Evolutionary conservation across 202 grass and related monocot genomes (phyloP).

Genomic region (Schoenoplectus tabernaemontani): DNA sequence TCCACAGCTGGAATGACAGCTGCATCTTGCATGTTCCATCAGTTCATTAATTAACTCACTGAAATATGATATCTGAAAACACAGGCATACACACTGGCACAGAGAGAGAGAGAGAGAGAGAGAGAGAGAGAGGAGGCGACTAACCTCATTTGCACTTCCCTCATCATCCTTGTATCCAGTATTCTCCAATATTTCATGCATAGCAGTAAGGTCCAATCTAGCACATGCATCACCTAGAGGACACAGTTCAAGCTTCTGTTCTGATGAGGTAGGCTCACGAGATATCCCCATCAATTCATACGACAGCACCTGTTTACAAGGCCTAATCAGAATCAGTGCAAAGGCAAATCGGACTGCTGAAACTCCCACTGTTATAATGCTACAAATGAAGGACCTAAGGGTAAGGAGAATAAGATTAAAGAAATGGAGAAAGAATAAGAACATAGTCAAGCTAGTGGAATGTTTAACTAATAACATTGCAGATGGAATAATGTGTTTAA

Average conservation of each 20-base stretch:
- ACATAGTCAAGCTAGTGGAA: neutral
- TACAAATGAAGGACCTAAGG: neutral
- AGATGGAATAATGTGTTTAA: too few relatives aligned
- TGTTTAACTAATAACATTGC: too few relatives aligned
- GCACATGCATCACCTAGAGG: constrained; percentile 39
- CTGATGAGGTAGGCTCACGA: constrained; percentile 16
- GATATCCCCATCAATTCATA: constrained; percentile 40
- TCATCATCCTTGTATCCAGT: constrained; percentile 49
- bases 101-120: too few relatives aligned
- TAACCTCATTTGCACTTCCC: constrained; percentile 39
- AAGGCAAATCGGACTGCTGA: neutral
- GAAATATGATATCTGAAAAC: neutral
- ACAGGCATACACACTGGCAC: neutral
- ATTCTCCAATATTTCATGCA: constrained; percentile 47
- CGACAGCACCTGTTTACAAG: constrained; percentile 30
- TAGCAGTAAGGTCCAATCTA: constrained; percentile 27
- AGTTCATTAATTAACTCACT: neutral
- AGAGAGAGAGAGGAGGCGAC: too few relatives aligned
- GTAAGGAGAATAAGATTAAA: neutral
- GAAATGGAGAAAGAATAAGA: neutral
- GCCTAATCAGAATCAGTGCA: neutral
- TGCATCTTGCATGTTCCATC: constrained; percentile 31
- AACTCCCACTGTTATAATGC: neutral
- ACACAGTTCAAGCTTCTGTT: constrained; percentile 28
- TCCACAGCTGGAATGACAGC: constrained; percentile 82